Evolutionary conservation across 805 yeast genomes (phyloP).

Genomic region (Candida succiphila): DNA sequence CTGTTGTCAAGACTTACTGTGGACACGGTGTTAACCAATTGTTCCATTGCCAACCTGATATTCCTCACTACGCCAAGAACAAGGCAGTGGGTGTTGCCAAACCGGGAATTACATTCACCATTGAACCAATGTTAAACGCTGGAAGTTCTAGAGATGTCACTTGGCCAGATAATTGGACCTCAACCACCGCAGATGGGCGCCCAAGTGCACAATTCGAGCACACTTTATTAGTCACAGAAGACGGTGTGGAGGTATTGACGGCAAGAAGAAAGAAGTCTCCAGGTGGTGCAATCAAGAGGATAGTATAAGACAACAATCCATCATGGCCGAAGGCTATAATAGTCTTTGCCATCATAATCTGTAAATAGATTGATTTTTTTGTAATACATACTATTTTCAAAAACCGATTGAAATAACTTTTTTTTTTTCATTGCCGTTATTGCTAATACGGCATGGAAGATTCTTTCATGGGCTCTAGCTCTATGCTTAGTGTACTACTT

Average conservation of each 20-base stretch:
- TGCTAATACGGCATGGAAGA: no score
- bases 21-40: slow-evolving; percentile 88
- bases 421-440: no score
- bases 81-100: slow-evolving; percentile 90
- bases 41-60: slow-evolving; percentile 88
- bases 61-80: slow-evolving; percentile 91
- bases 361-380: no score
- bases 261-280: slow-evolving; percentile 76
- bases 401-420: no score
- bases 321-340: no score
- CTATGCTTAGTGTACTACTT: no score
- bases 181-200: slow-evolving; percentile 83
- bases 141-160: slow-evolving; percentile 72
- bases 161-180: slow-evolving; percentile 99
- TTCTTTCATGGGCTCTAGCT: no score
- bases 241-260: slow-evolving; percentile 83
- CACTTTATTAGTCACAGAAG: slow-evolving; percentile 84
- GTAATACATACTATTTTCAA: no score
- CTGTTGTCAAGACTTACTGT: slow-evolving; percentile 83
- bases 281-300: slow-evolving; percentile 61
- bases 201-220: slow-evolving; percentile 94
- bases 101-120: slow-evolving; percentile 94
- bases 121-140: slow-evolving; percentile 92
- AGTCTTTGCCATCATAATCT: no score
- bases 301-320: no score